Conservation (phyloP, 1,284 basidiomycete species). For the Cutaneotrichosporon cyanovorans region DNA sequence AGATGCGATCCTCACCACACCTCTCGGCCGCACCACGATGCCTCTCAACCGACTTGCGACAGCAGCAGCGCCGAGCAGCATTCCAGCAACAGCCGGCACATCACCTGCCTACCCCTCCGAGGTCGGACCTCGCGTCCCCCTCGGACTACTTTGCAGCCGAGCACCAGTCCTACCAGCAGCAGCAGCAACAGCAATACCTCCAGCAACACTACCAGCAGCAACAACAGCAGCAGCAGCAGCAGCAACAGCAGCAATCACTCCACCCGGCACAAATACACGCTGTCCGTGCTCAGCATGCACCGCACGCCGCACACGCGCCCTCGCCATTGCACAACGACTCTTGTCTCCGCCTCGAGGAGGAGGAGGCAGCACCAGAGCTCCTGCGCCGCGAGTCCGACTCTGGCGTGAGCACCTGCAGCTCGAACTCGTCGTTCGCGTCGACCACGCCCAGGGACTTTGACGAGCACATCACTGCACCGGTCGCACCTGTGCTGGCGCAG, state of each 20-base stretch:
- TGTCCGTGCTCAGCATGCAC: background rate
- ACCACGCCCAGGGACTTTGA: slow-evolving; percentile 9
- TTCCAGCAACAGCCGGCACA: background rate
- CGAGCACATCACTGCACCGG: background rate
- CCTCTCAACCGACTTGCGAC: slow-evolving; percentile 1
- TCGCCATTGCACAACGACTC: slow-evolving; percentile 11
- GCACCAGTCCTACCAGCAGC: background rate
- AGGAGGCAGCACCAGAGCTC: slow-evolving; percentile 4
- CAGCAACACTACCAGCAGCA: background rate
- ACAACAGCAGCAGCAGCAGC: background rate
- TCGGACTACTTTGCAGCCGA: slow-evolving; percentile 12
- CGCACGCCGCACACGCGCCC: slow-evolving; percentile 4
- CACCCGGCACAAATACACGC: background rate
- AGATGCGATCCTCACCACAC: slow-evolving; percentile 9
- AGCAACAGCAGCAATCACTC: slow-evolving; percentile 3
- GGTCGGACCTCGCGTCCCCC: slow-evolving; percentile 1
- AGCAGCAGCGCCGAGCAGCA: background rate
- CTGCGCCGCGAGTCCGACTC: slow-evolving; percentile 10
- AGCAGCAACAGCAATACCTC: background rate
- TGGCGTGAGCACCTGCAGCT: slow-evolving; percentile 11
- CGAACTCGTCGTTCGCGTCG: slow-evolving; percentile 6
- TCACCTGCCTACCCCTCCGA: slow-evolving; percentile 9
- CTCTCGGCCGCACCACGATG: slow-evolving; percentile 9
- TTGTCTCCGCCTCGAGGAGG: slow-evolving; percentile 14
- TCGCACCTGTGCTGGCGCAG: background rate